These are phyloP conservation scores for Boechera retrofracta DNA, from an alignment of 345 rosid species.

Conservation along the genomic window DNA sequence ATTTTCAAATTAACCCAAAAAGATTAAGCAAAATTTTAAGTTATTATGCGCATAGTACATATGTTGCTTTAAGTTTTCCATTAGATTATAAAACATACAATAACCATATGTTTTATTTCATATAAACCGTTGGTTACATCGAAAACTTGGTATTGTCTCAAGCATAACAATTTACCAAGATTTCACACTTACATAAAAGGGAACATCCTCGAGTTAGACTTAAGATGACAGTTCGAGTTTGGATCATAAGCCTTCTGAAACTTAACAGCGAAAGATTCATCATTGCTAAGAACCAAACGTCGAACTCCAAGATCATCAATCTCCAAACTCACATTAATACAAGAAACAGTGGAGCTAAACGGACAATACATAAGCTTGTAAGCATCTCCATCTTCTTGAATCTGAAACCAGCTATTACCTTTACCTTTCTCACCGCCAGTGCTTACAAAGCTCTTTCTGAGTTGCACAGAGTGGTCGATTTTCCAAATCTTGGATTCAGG, in stretches of 20 bases:
- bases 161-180: constrained; percentile 5
- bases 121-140: constrained; percentile 24
- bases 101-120: constrained; percentile 34
- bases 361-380: constrained; percentile 44
- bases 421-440: constrained; percentile 32
- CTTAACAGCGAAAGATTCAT: constrained; percentile 23
- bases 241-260: constrained; percentile 41
- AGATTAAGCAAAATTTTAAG: too few species aligned
- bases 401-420: constrained; percentile 37
- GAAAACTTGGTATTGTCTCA: constrained; percentile 7
- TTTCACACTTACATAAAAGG: constrained; percentile 10
- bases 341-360: neutral
- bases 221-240: constrained; percentile 37
- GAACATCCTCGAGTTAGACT: constrained; percentile 19
- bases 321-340: constrained; percentile 34
- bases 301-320: constrained; percentile 31
- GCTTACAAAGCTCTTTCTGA: constrained; percentile 34
- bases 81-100: neutral
- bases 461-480: constrained; percentile 29
- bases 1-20: too few species aligned
- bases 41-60: too few species aligned
- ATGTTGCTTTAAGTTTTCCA: too few species aligned
- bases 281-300: constrained; percentile 40
- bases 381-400: constrained; percentile 38
- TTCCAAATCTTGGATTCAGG: constrained; percentile 39